Conservation (phyloP, 441 rosid genomes). For the Macaranga tanarius region DNA sequence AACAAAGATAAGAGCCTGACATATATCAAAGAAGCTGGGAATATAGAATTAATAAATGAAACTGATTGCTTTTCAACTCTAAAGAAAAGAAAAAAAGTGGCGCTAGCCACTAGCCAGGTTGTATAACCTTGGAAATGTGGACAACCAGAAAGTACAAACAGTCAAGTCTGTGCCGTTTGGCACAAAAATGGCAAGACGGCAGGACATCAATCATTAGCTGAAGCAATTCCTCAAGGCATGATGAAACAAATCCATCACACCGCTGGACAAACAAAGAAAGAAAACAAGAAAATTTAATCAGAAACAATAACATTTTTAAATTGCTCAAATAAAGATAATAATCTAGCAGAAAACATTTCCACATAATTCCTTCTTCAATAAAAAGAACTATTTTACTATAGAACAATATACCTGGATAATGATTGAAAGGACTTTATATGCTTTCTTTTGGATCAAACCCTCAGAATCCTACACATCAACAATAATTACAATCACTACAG, state of each 20-base stretch:
- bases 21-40: background rate
- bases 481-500: background rate
- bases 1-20: background rate
- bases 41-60: background rate
- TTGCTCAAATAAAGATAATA: background rate
- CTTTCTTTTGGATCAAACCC: slow-evolving; percentile 84
- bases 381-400: background rate
- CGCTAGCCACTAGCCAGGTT: background rate
- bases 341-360: background rate
- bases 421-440: slow-evolving; percentile 79
- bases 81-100: background rate
- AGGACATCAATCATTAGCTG: slow-evolving; percentile 67
- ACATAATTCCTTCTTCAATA: slow-evolving; percentile 5
- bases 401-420: slow-evolving; percentile 61
- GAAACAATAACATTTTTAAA: background rate
- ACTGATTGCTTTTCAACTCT: background rate
- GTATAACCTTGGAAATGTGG: slow-evolving; percentile 57
- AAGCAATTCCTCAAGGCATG: slow-evolving; percentile 62
- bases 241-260: slow-evolving; percentile 52
- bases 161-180: slow-evolving; percentile 86
- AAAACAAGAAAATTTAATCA: slow-evolving; percentile 10
- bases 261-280: slow-evolving; percentile 41
- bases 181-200: slow-evolving; percentile 81
- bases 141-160: slow-evolving; percentile 78
- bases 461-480: slow-evolving; percentile 59